phyloP scores from a whole-genome alignment of 140 eudicot genomes.

The Senecio squalidus region DNA sequence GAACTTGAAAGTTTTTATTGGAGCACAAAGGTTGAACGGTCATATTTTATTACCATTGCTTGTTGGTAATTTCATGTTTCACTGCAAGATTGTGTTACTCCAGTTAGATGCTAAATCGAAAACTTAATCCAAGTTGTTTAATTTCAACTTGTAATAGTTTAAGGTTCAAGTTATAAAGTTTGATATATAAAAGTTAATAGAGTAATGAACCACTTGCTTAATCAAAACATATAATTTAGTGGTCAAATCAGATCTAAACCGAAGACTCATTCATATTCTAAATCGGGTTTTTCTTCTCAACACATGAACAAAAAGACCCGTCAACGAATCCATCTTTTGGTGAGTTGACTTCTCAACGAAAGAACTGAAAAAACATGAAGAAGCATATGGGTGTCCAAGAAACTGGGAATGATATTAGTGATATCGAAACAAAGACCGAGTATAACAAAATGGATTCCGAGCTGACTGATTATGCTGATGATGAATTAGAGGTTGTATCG shows the following conservation, averaged over 20 bases:
- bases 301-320: background rate
- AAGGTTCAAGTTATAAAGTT: background rate
- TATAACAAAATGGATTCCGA: conserved; percentile 52
- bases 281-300: background rate
- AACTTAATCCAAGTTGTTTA: background rate
- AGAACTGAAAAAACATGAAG: conserved; percentile 4
- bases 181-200: background rate
- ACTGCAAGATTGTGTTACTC: too few relatives aligned
- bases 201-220: background rate
- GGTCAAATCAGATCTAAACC: background rate
- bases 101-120: background rate
- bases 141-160: background rate
- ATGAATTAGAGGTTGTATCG: conserved; percentile 16
- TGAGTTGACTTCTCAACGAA: background rate
- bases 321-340: background rate
- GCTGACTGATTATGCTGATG: conserved; percentile 8
- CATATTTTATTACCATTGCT: too few relatives aligned
- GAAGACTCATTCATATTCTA: background rate
- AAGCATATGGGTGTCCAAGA: conserved; percentile 40
- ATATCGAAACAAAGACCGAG: conserved; percentile 12
- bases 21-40: too few relatives aligned
- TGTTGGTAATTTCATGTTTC: too few relatives aligned
- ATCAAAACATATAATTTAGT: too few relatives aligned
- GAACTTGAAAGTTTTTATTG: too few relatives aligned
- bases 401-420: conserved; percentile 33